These are phyloP conservation scores for Colletotrichum tanaceti DNA, from an alignment of 2,329 filamentous ascomycete genomes.

Conservation along the genomic window DNA sequence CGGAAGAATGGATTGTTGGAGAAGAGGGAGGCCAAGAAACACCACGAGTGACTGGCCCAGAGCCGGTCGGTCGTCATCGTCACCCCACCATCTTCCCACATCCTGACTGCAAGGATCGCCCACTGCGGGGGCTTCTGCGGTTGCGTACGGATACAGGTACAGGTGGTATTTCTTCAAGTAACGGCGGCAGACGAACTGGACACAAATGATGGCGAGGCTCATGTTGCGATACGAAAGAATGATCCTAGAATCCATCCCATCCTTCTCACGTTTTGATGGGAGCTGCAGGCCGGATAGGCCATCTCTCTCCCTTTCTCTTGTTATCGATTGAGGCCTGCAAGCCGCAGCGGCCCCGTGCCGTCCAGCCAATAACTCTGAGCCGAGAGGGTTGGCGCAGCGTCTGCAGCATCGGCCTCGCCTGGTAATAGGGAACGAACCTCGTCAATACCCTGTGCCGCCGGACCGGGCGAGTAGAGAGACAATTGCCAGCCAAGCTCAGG, in stretches of 20 bases:
- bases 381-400: not conserved
- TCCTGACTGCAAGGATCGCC: not conserved
- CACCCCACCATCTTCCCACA: constrained; percentile 25
- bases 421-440: constrained; percentile 6
- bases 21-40: not conserved
- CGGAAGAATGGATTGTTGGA: not conserved
- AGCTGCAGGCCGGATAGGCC: not conserved
- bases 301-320: not conserved
- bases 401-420: not conserved
- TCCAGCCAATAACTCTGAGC: not conserved
- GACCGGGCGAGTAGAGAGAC: constrained; percentile 13
- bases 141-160: too few species aligned
- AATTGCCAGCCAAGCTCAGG: constrained; percentile 7
- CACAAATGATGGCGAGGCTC: too few species aligned
- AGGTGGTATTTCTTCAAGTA: not conserved
- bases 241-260: not conserved
- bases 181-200: too few species aligned
- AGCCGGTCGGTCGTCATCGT: constrained; percentile 28
- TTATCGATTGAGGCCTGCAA: not conserved
- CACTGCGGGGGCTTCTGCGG: constrained; percentile 1
- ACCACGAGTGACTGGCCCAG: constrained; percentile 5
- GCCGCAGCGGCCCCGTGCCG: too few species aligned
- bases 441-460: not conserved
- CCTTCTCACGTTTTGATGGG: too few species aligned
- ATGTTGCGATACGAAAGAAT: too few species aligned